Conservation (phyloP, 306 rosid species). For the Quercus glauca region DNA sequence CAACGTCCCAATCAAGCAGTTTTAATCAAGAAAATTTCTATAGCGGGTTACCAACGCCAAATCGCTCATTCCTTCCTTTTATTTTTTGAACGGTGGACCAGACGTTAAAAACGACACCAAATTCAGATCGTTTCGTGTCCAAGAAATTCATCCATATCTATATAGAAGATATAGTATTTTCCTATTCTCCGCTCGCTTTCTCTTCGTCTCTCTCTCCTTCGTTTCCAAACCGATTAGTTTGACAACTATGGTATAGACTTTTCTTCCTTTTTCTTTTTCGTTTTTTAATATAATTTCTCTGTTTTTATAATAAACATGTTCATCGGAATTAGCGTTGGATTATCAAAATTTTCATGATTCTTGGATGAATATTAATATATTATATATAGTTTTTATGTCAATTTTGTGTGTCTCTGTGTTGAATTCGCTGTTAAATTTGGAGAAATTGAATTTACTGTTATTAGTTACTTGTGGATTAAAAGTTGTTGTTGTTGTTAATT, state of each 20-base stretch:
- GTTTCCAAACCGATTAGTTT: background rate
- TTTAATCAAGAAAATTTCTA: background rate
- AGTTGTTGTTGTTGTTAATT: background rate
- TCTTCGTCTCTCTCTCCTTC: background rate
- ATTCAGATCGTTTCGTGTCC: constrained; percentile 21
- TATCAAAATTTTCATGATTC: background rate
- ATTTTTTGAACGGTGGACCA: background rate
- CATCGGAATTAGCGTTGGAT: background rate
- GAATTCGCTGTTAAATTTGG: background rate
- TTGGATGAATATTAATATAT: background rate
- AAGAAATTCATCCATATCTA: background rate
- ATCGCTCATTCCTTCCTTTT: no score
- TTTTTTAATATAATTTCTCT: background rate
- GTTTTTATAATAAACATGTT: background rate
- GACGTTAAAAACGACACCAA: constrained; percentile 25
- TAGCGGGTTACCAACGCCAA: background rate
- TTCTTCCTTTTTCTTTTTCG: background rate
- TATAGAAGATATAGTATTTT: background rate
- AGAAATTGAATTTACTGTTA: background rate
- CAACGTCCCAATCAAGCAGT: background rate
- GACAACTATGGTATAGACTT: background rate
- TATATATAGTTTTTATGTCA: background rate
- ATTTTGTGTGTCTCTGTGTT: background rate
- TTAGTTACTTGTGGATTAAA: background rate
- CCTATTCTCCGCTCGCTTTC: background rate